Evolutionary conservation across 2,329 filamentous ascomycete genomes (phyloP), one percentile per base, ranked within the genome.

Genomic region (Arthrobotrys iridis): DNA sequence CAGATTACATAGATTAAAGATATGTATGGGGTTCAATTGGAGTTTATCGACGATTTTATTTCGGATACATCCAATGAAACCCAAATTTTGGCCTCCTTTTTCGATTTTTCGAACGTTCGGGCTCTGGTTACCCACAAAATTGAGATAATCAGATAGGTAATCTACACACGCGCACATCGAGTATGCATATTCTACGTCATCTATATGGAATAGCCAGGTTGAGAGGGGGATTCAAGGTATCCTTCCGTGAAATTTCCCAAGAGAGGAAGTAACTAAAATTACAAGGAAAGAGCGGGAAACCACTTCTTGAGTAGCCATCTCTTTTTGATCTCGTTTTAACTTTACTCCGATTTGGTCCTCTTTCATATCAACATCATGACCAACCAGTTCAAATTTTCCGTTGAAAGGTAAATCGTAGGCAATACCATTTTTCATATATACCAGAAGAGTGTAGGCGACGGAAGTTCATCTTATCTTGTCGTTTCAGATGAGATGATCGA

Each of bases 231-330:
- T 30, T n/a, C 35, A 37, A 55, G 18, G 30, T 46, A 57, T 67
- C 62, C 62, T 65, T 57, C 57, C 63, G 40, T 67, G 48, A 35
- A 67, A 58, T 67, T 52, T 66, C 48, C 20, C 58, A 24, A 2
- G 15, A 18, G 52, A 55, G 35, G 22, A 55, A 37, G 37, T 58
- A 46, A 33, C 40, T 66, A 58, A 58, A 37, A 20, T 35, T 33
- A 43, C 48, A 58, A 55, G 24, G 37, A 67, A 58, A 58, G 40
- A 41, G 20, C 63, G 35, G 63, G 50, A 46, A 43, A 55, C 60
- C 60, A 33, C 46, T 41, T 55, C 55, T 43, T 13, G 10, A 40
- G 20, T 22, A 55, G 46, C 46, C 24, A 20, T 65, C 48, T 65
- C 33, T 45, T 30, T 45, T n/a, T n/a, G n/a, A n/a, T 35, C 8